Percentiles rank a stretch among this genome's conserved stretches.
These are phyloP conservation scores for Lentinula boryana DNA, from an alignment of 768 basidiomycete species.

Conservation along the genomic window DNA sequence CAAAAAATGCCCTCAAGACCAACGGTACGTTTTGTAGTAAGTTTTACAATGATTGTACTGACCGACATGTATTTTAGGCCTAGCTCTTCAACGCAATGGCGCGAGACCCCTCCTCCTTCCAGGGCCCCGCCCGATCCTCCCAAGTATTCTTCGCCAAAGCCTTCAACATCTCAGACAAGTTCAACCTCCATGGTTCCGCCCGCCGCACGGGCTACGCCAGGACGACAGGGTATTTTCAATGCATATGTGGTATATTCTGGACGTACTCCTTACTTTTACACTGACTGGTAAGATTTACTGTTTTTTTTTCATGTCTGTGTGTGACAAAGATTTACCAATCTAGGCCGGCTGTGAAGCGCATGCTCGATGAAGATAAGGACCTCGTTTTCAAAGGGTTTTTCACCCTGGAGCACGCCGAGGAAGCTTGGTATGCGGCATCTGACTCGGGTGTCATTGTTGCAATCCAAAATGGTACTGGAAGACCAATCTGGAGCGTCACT, in stretches of 20 bases:
- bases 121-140: too few species aligned
- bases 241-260: neutral
- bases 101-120: too few species aligned
- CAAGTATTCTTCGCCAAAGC: too few species aligned
- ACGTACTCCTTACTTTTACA: neutral
- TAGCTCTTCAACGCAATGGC: too few species aligned
- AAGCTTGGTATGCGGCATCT: constrained; percentile 9
- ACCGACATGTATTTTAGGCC: too few species aligned
- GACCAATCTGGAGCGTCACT: constrained; percentile 16
- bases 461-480: constrained; percentile 14
- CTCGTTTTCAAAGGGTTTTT: neutral
- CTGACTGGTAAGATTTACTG: neutral
- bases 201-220: neutral
- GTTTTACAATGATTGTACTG: too few species aligned
- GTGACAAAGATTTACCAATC: too few species aligned
- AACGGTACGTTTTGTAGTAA: too few species aligned
- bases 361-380: too few species aligned
- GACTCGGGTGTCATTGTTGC: constrained; percentile 14
- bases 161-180: neutral
- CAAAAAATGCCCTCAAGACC: too few species aligned
- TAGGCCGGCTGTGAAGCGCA: too few species aligned
- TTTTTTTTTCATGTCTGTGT: too few species aligned
- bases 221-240: neutral
- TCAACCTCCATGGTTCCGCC: neutral
- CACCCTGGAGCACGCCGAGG: constrained; percentile 6